phyloP scores from a whole-genome alignment of 1,284 basidiomycete species.

The Cutaneotrichosporon dermatis region DNA sequence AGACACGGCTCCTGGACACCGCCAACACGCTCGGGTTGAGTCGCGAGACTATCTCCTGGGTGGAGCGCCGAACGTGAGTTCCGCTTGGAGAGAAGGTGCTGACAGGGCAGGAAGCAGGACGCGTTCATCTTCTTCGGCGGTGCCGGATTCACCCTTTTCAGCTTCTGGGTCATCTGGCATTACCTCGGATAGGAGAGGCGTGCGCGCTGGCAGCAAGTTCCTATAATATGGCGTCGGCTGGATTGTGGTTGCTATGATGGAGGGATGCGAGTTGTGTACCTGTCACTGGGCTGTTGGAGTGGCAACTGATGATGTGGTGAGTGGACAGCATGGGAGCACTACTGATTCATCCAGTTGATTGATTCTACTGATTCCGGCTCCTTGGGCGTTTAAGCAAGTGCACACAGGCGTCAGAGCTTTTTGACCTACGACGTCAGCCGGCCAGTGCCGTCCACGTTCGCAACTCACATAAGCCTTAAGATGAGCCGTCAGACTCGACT shows the following conservation, averaged over 20 bases:
- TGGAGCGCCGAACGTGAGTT: slow-evolving; percentile 77
- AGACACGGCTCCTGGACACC: slow-evolving; percentile 71
- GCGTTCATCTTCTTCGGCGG: slow-evolving; percentile 85
- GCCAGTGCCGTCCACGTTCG: neutral
- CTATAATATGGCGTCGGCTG: too few species aligned
- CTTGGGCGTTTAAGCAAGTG: too few species aligned
- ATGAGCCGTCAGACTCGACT: slow-evolving; percentile 21
- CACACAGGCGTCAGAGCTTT: neutral
- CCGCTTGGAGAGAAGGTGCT: slow-evolving; percentile 7
- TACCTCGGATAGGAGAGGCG: slow-evolving; percentile 63
- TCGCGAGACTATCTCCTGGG: slow-evolving; percentile 89
- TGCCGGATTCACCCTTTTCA: slow-evolving; percentile 78
- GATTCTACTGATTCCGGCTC: too few species aligned
- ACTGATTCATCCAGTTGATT: neutral
- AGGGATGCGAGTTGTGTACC: too few species aligned
- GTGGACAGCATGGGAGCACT: too few species aligned
- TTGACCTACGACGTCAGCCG: slow-evolving; percentile 1
- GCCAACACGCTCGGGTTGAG: slow-evolving; percentile 90
- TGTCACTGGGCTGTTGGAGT: too few species aligned
- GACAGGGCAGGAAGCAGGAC: slow-evolving; percentile 69
- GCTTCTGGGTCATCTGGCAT: slow-evolving; percentile 83
- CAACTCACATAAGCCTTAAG: slow-evolving; percentile 27
- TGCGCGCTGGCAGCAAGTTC: neutral
- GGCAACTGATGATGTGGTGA: too few species aligned
- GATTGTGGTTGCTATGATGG: too few species aligned